Evolutionary conservation across 768 basidiomycete species (phyloP).

Genomic region (Termitomyces titanicus): DNA sequence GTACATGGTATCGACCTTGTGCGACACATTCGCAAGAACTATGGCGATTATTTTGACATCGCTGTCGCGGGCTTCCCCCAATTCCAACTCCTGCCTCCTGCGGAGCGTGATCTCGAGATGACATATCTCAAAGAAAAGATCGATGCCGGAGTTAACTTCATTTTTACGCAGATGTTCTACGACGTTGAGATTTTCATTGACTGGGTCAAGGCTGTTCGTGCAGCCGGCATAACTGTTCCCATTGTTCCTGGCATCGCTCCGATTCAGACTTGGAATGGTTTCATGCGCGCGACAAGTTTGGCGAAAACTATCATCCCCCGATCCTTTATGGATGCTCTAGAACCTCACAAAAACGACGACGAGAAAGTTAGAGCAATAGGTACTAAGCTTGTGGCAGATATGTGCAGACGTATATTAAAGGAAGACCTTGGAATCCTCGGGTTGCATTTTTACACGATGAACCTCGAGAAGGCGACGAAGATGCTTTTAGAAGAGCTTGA

Average conservation of each 20-base stretch:
- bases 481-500: conserved; percentile 93
- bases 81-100: conserved; percentile 65
- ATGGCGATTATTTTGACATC: conserved; percentile 94
- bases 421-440: conserved; percentile 83
- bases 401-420: conserved; percentile 84
- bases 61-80: conserved; percentile 94
- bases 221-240: conserved; percentile 82
- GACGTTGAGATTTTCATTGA: conserved; percentile 87
- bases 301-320: conserved; percentile 80
- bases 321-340: conserved; percentile 67
- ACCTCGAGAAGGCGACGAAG: conserved; percentile 90
- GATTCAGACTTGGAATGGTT: conserved; percentile 96
- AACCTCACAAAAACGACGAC: conserved; percentile 88
- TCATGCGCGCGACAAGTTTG: conserved; percentile 76
- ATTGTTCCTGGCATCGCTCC: conserved; percentile 94
- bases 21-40: conserved; percentile 73
- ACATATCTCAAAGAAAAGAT: conserved; percentile 86
- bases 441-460: conserved; percentile 97
- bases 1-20: conserved; percentile 91
- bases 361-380: conserved; percentile 91
- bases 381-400: conserved; percentile 90
- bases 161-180: conserved; percentile 99
- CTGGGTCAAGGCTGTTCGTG: conserved; percentile 85
- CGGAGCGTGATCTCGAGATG: conserved; percentile 77
- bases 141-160: conserved; percentile 86